phyloP scores from a whole-genome alignment of 495 filamentous ascomycete genomes.

The Cercophora samala region DNA sequence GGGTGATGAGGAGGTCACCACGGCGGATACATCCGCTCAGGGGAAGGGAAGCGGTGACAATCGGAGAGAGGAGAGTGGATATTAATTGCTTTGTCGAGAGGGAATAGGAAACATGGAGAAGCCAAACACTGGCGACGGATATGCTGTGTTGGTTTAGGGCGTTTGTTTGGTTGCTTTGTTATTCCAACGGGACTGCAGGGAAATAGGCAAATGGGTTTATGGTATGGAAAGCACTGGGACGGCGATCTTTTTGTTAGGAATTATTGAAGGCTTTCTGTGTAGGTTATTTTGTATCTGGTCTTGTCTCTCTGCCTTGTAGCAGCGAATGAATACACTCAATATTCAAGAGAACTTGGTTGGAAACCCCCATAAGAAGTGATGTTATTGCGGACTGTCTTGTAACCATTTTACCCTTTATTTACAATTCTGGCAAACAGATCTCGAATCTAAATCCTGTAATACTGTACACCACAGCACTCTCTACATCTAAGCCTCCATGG shows the following conservation, averaged over 20 bases:
- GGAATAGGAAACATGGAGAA: too few relatives aligned
- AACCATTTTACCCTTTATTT: too few relatives aligned
- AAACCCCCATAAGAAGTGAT: too few relatives aligned
- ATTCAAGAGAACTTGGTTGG: background rate
- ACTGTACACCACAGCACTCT: too few relatives aligned
- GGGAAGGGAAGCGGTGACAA: conserved; percentile 25
- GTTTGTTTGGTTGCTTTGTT: background rate
- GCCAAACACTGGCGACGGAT: background rate
- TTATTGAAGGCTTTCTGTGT: background rate
- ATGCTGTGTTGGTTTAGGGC: background rate
- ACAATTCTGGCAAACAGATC: too few relatives aligned
- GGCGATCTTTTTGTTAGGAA: background rate
- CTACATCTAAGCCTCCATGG: conserved; percentile 28
- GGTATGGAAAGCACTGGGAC: background rate
- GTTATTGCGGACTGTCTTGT: too few relatives aligned
- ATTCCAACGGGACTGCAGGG: background rate
- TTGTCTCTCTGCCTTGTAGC: background rate
- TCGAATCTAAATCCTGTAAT: too few relatives aligned
- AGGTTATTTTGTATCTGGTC: background rate
- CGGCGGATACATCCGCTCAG: conserved; percentile 33
- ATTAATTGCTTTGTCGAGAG: background rate
- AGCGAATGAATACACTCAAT: background rate
- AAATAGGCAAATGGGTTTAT: background rate
- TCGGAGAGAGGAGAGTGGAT: background rate
- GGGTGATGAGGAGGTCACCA: conserved; percentile 67